Evolutionary conservation across 306 rosid species (phyloP), one percentile per base, ranked within the genome.

Genomic region (Ziziphus jujuba): DNA sequence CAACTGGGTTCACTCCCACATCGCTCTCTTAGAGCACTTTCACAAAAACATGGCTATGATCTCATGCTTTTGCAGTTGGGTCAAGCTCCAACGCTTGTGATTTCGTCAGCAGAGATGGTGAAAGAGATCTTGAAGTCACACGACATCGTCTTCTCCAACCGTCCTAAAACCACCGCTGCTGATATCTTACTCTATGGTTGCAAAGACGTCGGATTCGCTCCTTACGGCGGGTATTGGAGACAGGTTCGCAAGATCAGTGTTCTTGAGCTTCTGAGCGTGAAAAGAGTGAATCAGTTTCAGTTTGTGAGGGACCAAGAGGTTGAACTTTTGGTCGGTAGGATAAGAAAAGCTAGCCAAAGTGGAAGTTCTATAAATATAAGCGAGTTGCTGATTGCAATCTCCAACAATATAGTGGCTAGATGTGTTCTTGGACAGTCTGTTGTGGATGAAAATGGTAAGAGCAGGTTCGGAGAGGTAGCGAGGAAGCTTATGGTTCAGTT

Each of bases 131-230:
- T 17, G 0, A 16, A 50, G 7, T 16, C 55, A 22, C 55, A 50
- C 20, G 21, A 50, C 9, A 7, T 50, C 10, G 55, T 50, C 9
- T 5, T 50, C 22, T 17, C 55, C 2, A 50, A n/a, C 69, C 38
- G 67, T 16, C 53, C 79, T 2, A 31, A 38, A 2, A 2, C 50
- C 14, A 69, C 40, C 0, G 79, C 82, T 2, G 35, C 74, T 0
- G 25, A 69, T 8, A 10, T 6, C 22, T 3, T 50, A 17, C 55
- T 50, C 21, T 50, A 50, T 17, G 55, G 55, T 0, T 15, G 55
- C 55, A 7, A 15, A 50, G 55, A 50, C 22, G 22, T 50, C 8
- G 9, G 0, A 7, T 50, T 50, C 22, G 7, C 21, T n/a, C 55
- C 55, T 16, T 50, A 49, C 15, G 54, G 54, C 10, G 55, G 17